Base-by-base conservation (phyloP, 1,139 yeast genomes). In the Candida freyschussii region DNA sequence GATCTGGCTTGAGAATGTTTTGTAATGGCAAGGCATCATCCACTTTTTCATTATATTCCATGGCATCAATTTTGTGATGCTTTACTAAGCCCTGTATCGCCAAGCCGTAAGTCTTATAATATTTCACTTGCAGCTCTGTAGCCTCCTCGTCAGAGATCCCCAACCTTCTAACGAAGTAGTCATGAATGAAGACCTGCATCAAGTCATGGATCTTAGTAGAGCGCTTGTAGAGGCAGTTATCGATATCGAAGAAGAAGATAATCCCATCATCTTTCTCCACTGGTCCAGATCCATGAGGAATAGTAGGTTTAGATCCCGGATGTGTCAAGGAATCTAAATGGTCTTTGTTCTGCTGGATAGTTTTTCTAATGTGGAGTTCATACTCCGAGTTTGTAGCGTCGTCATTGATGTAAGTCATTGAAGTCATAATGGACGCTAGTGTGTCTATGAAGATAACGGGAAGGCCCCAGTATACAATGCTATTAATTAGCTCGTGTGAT, bases 1-100 rank as follows among this genome's bases (percentile, higher is more conserved):
- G 56, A 48, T 79, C 76, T 30, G 87, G 93, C 29, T 65, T 57
- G 37, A 91, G 65, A 8, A 86, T 82, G 28, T 72, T 63, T 39
- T 84, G 91, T 48, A 91, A 67, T 17, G 96, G 97, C 34, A 91
- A 65, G 0, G 96, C 78, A 54, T 91, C 97, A 58, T 91, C 98
- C 13, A 91, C 97, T 45, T 80, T 72, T 27, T 72, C 65, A 57
- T 91, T 91, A 59, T 91, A 91, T 47, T 84, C 91, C 58, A 91
- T 57, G 4, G 96, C 96, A 54, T 89, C 85, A 17, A 87, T 84
- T 41, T 76, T 75, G 53, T 87, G 89, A 55, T 77, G 72, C 54
- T 86, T 68, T 5, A 86, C 95, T 28, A 86, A 65, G 0, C 98
- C 98, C 56, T 91, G 95, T 31, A 91, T 72, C 0, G 97, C 97